These are phyloP conservation scores for Crataegus laevigata DNA, from an alignment of 306 rosid species.

Conservation along the genomic window DNA sequence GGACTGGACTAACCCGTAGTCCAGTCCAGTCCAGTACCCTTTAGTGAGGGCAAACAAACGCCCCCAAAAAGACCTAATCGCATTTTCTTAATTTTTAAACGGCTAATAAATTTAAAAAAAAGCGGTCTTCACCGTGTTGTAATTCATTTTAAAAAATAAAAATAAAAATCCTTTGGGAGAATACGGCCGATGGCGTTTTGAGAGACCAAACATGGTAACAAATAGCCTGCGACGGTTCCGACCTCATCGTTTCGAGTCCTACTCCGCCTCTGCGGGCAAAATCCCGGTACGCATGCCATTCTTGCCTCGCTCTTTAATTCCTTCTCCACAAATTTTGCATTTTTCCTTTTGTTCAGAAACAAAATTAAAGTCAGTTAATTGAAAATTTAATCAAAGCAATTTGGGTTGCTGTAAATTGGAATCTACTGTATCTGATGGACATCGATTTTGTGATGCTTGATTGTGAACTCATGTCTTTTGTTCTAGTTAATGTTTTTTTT, in stretches of 20 bases:
- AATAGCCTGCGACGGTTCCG: neutral
- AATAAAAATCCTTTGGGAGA: no score
- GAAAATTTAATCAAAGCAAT: neutral
- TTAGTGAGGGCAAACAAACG: no score
- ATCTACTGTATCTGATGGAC: neutral
- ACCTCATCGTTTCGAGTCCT: neutral
- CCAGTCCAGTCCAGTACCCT: no score
- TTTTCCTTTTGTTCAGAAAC: neutral
- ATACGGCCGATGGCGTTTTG: no score
- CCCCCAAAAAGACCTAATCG: rapidly evolving
- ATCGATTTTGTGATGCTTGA: neutral
- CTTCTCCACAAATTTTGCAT: neutral
- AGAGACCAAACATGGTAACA: no score
- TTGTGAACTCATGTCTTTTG: no score
- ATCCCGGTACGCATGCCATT: neutral
- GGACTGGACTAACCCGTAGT: no score
- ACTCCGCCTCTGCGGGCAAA: neutral
- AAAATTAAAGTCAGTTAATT: neutral
- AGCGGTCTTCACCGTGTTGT: no score
- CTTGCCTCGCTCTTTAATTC: neutral
- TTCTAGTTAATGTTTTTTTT: neutral
- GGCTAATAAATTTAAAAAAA: no score
- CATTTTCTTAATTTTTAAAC: no score
- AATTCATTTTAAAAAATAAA: no score
- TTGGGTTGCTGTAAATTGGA: neutral